Percentiles rank a stretch among this genome's conserved stretches.
Conservation (phyloP, 1,284 basidiomycete genomes). For the Trichosporon inkin region DNA sequence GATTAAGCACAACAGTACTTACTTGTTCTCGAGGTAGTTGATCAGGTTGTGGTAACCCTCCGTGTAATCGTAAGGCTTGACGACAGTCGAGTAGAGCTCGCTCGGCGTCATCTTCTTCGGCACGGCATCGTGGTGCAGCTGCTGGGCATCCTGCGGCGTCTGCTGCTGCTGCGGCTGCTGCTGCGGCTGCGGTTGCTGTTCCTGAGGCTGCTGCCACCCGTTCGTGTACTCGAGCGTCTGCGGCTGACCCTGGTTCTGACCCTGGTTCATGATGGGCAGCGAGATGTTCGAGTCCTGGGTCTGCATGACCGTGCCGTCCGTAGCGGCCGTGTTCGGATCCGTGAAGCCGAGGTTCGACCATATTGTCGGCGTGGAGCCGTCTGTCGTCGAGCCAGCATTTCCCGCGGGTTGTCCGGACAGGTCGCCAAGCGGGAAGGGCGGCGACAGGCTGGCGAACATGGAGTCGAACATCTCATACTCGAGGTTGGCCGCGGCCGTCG, state of each 20-base stretch:
- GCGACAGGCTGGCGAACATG: slow-evolving; percentile 42
- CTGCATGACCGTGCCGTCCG: slow-evolving; percentile 2
- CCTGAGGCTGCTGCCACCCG: neutral
- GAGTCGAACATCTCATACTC: slow-evolving; percentile 46
- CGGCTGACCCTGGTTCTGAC: slow-evolving; percentile 1
- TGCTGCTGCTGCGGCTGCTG: neutral
- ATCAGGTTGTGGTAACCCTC: slow-evolving; percentile 92
- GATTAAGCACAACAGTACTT: too few relatives aligned
- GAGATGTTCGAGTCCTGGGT: slow-evolving; percentile 7
- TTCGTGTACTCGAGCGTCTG: slow-evolving; percentile 1
- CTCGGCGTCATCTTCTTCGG: slow-evolving; percentile 22
- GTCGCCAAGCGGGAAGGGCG: slow-evolving; percentile 33
- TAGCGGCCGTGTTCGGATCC: slow-evolving; percentile 10
- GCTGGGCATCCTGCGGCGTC: neutral
- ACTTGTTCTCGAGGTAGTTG: slow-evolving; percentile 82
- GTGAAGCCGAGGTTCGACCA: slow-evolving; percentile 22
- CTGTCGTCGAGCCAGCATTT: slow-evolving; percentile 15
- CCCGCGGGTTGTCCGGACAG: neutral
- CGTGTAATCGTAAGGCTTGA: slow-evolving; percentile 63
- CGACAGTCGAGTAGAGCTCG: slow-evolving; percentile 21
- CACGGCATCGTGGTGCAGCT: slow-evolving; percentile 6
- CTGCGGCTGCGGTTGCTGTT: neutral
- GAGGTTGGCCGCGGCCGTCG: slow-evolving; percentile 28
- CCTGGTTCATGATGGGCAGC: neutral
- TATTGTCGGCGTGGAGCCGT: slow-evolving; percentile 19